phyloP scores from a whole-genome alignment of 441 rosid genomes.

The Lepidium campestre region DNA sequence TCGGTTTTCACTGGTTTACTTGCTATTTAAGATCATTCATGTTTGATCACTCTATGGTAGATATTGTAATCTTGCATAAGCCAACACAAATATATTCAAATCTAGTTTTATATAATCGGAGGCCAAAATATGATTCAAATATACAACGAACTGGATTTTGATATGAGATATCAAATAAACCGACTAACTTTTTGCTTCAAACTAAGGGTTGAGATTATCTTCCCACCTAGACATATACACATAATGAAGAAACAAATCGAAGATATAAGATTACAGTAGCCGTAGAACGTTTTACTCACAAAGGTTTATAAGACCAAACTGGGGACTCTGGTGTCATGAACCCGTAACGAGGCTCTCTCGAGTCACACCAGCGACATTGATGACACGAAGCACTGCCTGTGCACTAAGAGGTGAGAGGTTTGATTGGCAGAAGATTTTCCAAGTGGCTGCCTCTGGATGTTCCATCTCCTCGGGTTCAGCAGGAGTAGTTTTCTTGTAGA shows the following conservation, averaged over 20 bases:
- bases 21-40: not conserved
- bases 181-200: not conserved
- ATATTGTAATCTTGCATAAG: not conserved
- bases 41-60: not conserved
- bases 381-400: conserved; percentile 66
- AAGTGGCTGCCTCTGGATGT: conserved; percentile 39
- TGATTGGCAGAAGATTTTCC: conserved; percentile 71
- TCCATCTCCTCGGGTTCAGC: conserved; percentile 29
- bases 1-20: conserved; percentile 2
- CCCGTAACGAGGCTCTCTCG: conserved; percentile 43
- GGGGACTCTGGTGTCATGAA: conserved; percentile 32
- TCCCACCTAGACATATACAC: not conserved
- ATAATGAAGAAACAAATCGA: not conserved
- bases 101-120: not conserved
- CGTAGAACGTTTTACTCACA: not conserved
- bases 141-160: not conserved
- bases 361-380: conserved; percentile 37
- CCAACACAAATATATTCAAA: not conserved
- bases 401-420: conserved; percentile 62
- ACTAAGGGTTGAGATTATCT: not conserved
- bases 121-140: not conserved
- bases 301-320: not conserved
- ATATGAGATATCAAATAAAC: not conserved
- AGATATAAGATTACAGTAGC: not conserved
- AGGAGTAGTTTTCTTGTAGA: conserved; percentile 43